These are phyloP conservation scores for Ophiostoma montium DNA, from an alignment of 2,329 filamentous ascomycete genomes.

Conservation along the genomic window DNA sequence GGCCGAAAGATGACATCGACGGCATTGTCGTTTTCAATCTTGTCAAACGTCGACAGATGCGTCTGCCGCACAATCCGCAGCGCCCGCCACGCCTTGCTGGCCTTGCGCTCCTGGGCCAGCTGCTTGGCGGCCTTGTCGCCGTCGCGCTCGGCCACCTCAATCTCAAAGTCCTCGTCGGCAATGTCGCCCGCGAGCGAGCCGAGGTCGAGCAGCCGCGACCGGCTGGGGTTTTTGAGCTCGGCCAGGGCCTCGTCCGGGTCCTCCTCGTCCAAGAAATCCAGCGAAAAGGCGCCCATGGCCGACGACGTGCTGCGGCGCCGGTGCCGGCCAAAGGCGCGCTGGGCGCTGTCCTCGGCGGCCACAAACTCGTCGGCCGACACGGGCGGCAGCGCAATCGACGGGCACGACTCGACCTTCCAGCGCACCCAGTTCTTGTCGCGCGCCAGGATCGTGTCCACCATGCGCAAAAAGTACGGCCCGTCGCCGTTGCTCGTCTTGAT, in stretches of 20 bases:
- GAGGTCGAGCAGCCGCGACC: slow-evolving; percentile 55
- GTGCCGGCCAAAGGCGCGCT: slow-evolving; percentile 47
- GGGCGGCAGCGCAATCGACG: slow-evolving; percentile 64
- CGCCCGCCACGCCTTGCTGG: slow-evolving; percentile 83
- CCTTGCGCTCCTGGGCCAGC: slow-evolving; percentile 52
- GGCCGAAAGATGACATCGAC: slow-evolving; percentile 38
- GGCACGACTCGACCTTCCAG: slow-evolving; percentile 94
- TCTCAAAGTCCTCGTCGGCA: slow-evolving; percentile 67
- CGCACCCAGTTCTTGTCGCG: slow-evolving; percentile 98
- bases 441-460: slow-evolving; percentile 91
- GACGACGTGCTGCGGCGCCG: slow-evolving; percentile 56
- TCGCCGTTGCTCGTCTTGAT: slow-evolving; percentile 61
- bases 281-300: slow-evolving; percentile 55
- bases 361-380: slow-evolving; percentile 56
- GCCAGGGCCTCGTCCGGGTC: slow-evolving; percentile 47
- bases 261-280: slow-evolving; percentile 63
- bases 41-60: slow-evolving; percentile 68
- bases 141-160: slow-evolving; percentile 59
- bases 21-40: slow-evolving; percentile 71
- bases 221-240: slow-evolving; percentile 49
- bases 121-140: slow-evolving; percentile 33
- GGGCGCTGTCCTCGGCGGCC: slow-evolving; percentile 51
- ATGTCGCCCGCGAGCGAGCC: slow-evolving; percentile 61
- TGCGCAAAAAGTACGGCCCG: slow-evolving; percentile 86
- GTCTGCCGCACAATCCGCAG: slow-evolving; percentile 64